These are phyloP conservation scores for Staphylotrichum tortipilum DNA, from an alignment of 495 filamentous ascomycete species.

Conservation along the genomic window DNA sequence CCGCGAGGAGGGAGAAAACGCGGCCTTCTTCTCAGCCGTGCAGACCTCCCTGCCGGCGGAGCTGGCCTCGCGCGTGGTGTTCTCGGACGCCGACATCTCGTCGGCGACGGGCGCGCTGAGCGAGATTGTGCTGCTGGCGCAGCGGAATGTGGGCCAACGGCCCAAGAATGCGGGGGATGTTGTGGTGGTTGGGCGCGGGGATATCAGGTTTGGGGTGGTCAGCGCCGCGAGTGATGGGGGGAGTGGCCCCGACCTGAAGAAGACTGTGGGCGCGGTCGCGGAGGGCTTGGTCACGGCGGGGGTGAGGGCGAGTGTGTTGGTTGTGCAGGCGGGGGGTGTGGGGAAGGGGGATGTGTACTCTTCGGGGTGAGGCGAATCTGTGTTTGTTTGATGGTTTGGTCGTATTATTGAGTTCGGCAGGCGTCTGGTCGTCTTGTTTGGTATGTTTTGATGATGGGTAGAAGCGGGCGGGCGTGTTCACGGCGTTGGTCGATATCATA, in stretches of 20 bases:
- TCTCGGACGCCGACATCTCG: slow-evolving; percentile 20
- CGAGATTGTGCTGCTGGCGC: slow-evolving; percentile 36
- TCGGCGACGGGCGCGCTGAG: slow-evolving; percentile 13
- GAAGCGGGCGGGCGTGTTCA: no score
- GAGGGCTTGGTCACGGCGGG: slow-evolving; percentile 53
- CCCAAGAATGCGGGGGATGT: slow-evolving; percentile 68
- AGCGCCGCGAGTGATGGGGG: background rate
- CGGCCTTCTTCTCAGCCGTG: slow-evolving; percentile 53
- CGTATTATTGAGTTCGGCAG: no score
- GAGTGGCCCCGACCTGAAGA: slow-evolving; percentile 37
- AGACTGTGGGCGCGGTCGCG: slow-evolving; percentile 59
- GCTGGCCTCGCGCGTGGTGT: slow-evolving; percentile 54
- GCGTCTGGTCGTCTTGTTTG: no score
- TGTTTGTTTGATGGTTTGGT: background rate
- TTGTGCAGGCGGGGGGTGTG: slow-evolving; percentile 57
- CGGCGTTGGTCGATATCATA: no score
- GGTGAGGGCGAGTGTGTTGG: slow-evolving; percentile 64
- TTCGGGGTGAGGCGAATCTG: no score
- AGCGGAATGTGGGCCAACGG: slow-evolving; percentile 51
- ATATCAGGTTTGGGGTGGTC: slow-evolving; percentile 20
- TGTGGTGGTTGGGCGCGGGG: slow-evolving; percentile 61
- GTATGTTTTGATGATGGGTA: no score
- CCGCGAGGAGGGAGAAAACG: slow-evolving; percentile 37
- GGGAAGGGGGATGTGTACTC: slow-evolving; percentile 3
- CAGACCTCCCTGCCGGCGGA: slow-evolving; percentile 52